Evolutionary conservation across 768 basidiomycete genomes (phyloP).

Genomic region (Suillus spraguei): DNA sequence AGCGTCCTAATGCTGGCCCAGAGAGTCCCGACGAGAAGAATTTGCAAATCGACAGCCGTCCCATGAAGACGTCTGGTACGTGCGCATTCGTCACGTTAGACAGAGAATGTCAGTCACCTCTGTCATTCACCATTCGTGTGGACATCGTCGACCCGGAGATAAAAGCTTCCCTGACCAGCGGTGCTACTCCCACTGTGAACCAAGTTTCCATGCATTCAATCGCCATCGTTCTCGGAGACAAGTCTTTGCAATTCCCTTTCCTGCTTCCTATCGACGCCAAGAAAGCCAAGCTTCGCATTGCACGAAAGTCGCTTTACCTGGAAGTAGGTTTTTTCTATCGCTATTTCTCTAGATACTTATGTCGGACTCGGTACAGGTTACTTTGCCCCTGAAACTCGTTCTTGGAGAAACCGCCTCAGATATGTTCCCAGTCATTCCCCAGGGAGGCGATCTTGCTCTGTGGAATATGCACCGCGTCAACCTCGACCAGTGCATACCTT

Average conservation of each 20-base stretch:
- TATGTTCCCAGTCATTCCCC: constrained; percentile 31
- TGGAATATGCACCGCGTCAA: constrained; percentile 46
- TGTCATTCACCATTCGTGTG: constrained; percentile 22
- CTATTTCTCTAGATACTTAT: neutral
- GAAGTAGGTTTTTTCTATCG: constrained; percentile 25
- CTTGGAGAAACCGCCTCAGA: constrained; percentile 19
- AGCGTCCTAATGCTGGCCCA: constrained; percentile 16
- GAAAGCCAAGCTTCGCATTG: constrained; percentile 45
- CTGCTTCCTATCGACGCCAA: constrained; percentile 47
- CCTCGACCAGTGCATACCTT: constrained; percentile 35
- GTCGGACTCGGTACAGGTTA: constrained; percentile 20
- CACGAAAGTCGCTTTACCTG: constrained; percentile 57
- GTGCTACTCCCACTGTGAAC: constrained; percentile 22
- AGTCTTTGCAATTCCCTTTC: constrained; percentile 34
- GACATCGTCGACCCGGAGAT: constrained; percentile 26
- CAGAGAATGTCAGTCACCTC: constrained; percentile 16
- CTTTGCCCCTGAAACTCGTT: constrained; percentile 20
- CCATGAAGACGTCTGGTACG: neutral
- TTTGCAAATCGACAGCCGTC: constrained; percentile 14
- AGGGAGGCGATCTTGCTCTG: constrained; percentile 15
- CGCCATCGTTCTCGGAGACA: constrained; percentile 18
- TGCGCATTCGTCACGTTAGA: constrained; percentile 19
- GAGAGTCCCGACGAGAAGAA: constrained; percentile 17
- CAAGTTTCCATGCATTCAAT: constrained; percentile 6
- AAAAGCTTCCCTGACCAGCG: constrained; percentile 19